Conservation (phyloP, 2,329 filamentous ascomycete genomes). For the Periconia sp. region DNA sequence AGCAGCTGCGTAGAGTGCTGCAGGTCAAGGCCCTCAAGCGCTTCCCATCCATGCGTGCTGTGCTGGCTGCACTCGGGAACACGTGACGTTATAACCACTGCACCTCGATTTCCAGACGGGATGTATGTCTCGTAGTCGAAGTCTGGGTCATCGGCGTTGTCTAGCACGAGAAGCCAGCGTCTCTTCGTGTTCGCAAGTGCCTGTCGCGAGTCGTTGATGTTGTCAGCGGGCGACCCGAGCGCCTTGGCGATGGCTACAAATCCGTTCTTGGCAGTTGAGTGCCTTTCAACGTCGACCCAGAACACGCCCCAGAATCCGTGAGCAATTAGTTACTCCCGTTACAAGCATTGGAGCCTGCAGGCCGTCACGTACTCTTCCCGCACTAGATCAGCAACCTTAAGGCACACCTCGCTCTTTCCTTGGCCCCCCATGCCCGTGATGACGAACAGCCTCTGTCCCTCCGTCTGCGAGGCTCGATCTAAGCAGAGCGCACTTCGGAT, state of each 20-base stretch:
- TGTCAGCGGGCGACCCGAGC: slow-evolving; percentile 18
- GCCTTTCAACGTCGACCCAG: slow-evolving; percentile 36
- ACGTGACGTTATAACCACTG: slow-evolving; percentile 26
- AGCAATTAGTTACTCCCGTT: slow-evolving; percentile 16
- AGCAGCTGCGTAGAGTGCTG: slow-evolving; percentile 18
- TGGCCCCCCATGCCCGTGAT: slow-evolving; percentile 35
- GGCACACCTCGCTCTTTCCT: slow-evolving; percentile 42
- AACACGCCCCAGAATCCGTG: slow-evolving; percentile 41
- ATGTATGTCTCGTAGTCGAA: slow-evolving; percentile 22
- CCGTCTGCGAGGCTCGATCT: slow-evolving; percentile 1
- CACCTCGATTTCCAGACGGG: slow-evolving; percentile 18
- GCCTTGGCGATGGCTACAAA: slow-evolving; percentile 29
- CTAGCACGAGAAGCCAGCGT: slow-evolving; percentile 27
- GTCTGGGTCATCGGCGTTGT: slow-evolving; percentile 31
- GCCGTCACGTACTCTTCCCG: slow-evolving; percentile 25
- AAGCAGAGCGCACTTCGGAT: neutral
- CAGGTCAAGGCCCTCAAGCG: slow-evolving; percentile 18
- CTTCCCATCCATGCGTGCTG: slow-evolving; percentile 12
- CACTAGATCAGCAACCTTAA: slow-evolving; percentile 28
- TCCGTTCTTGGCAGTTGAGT: slow-evolving; percentile 21
- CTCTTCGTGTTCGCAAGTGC: slow-evolving; percentile 17
- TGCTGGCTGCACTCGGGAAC: slow-evolving; percentile 15
- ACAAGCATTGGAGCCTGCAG: neutral
- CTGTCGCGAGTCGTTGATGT: slow-evolving; percentile 17
- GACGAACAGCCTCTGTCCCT: slow-evolving; percentile 27